Conservation (phyloP, 495 filamentous ascomycete species). For the Penicillium cosmopolitanum region DNA sequence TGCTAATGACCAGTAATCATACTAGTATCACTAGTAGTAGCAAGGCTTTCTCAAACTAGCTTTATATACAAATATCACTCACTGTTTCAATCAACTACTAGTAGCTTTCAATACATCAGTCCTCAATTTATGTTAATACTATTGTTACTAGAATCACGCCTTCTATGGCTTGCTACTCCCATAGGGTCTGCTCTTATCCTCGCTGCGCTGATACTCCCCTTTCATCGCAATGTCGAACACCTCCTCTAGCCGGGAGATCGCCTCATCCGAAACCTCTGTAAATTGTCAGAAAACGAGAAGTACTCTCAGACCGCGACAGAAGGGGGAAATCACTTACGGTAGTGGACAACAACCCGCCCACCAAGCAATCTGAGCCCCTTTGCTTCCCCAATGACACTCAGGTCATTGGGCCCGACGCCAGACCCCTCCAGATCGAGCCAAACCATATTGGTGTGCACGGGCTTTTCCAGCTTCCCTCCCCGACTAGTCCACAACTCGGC, state of each 20-base stretch:
- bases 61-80: too few species aligned
- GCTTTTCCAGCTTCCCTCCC: slow-evolving; percentile 48
- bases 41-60: too few species aligned
- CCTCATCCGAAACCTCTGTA: slow-evolving; percentile 51
- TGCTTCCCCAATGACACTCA: slow-evolving; percentile 42
- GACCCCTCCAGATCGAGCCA: slow-evolving; percentile 76
- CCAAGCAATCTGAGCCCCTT: slow-evolving; percentile 46
- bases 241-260: slow-evolving; percentile 42
- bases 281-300: slow-evolving; percentile 29
- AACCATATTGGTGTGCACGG: slow-evolving; percentile 86
- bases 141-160: neutral
- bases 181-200: slow-evolving; percentile 44
- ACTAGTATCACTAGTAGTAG: too few species aligned
- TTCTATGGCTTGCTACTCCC: slow-evolving; percentile 30
- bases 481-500: slow-evolving; percentile 64
- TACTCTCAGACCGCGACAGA: neutral
- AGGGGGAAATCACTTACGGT: slow-evolving; percentile 39
- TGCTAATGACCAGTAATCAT: too few species aligned
- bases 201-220: slow-evolving; percentile 40
- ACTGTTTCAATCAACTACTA: too few species aligned
- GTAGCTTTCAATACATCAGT: too few species aligned
- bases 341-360: slow-evolving; percentile 48
- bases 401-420: slow-evolving; percentile 46
- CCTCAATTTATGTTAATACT: too few species aligned
- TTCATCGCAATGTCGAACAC: slow-evolving; percentile 46